A percentile compares a stretch with the other conserved stretches of the same genome.
Conservation (phyloP, 1,139 yeast genomes). For the Yamadazyma jaroonii region DNA sequence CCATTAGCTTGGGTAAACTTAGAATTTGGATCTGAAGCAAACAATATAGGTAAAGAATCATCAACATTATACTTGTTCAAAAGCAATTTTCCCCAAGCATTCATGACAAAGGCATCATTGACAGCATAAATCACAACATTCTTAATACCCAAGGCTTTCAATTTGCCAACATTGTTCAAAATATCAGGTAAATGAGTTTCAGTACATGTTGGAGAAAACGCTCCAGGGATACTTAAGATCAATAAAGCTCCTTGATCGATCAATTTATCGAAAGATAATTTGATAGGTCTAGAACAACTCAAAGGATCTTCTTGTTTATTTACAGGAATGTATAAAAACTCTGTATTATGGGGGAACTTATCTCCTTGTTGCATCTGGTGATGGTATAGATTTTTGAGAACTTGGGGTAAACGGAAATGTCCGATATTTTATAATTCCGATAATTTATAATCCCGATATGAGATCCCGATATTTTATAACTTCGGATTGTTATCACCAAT, state of each 20-base stretch:
- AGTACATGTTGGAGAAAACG: constrained; percentile 90
- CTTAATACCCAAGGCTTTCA: constrained; percentile 25
- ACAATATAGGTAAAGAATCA: constrained; percentile 36
- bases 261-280: constrained; percentile 20
- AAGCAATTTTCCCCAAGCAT: constrained; percentile 34
- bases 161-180: constrained; percentile 47
- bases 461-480: too few relatives aligned
- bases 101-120: constrained; percentile 16
- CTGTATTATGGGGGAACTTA: constrained; percentile 50
- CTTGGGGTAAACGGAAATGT: too few relatives aligned
- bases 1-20: constrained; percentile 50
- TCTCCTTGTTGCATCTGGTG: constrained; percentile 26
- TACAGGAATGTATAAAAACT: constrained; percentile 59
- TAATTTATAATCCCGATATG: too few relatives aligned
- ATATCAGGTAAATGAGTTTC: constrained; percentile 78
- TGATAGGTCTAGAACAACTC: constrained; percentile 46
- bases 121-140: constrained; percentile 16
- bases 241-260: constrained; percentile 42
- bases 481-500: too few relatives aligned
- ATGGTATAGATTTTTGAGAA: too few relatives aligned
- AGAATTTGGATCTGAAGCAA: constrained; percentile 75
- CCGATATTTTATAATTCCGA: too few relatives aligned
- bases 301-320: constrained; percentile 35
- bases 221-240: constrained; percentile 84
- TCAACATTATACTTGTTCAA: constrained; percentile 12